Percentiles rank a stretch among this genome's conserved stretches.
These are phyloP conservation scores for Rhodotorula sp. DNA, from an alignment of 1,284 basidiomycete genomes.

Conservation along the genomic window DNA sequence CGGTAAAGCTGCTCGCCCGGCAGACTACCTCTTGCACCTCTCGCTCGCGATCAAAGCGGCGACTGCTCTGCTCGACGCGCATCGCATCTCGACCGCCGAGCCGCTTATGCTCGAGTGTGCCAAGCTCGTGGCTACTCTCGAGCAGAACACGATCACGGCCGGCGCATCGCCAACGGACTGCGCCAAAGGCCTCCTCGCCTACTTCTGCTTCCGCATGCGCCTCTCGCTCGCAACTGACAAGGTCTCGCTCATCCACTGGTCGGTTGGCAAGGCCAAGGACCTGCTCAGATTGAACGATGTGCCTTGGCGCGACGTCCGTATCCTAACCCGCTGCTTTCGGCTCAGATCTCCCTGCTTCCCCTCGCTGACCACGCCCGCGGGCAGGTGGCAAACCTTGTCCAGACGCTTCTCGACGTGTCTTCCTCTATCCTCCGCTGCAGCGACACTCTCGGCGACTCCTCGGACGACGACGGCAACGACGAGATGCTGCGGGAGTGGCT, in stretches of 20 bases:
- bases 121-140: background rate
- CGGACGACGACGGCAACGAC: background rate
- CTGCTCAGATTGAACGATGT: background rate
- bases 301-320: slow-evolving; percentile 1
- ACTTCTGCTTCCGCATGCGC: slow-evolving; percentile 21
- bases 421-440: background rate
- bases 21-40: slow-evolving; percentile 19
- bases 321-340: background rate
- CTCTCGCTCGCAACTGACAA: background rate
- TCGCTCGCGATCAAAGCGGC: slow-evolving; percentile 17
- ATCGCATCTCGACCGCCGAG: background rate
- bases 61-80: slow-evolving; percentile 1
- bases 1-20: background rate
- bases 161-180: background rate
- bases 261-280: background rate
- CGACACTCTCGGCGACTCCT: background rate
- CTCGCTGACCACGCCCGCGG: background rate
- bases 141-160: background rate
- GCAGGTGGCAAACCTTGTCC: background rate
- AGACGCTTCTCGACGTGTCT: background rate
- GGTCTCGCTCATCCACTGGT: background rate
- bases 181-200: slow-evolving; percentile 12
- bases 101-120: background rate
- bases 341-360: too few relatives aligned
- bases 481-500: slow-evolving; percentile 12